Percentiles rank a stretch among this genome's conserved stretches.
Conservation (phyloP, 148 eudicot species). For the Rhododendron kiyosumense region DNA sequence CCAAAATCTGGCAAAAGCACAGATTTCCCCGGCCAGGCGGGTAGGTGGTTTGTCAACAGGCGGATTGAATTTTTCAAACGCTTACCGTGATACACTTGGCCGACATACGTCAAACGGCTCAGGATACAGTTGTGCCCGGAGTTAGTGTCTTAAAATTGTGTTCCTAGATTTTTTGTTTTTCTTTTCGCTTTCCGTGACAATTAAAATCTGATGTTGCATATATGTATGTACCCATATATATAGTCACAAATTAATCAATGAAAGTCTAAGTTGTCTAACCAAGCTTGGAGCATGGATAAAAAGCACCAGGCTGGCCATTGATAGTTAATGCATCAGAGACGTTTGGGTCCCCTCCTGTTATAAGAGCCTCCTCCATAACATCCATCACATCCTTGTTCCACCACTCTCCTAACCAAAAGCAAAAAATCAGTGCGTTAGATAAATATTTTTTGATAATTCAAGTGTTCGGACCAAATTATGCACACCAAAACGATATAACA, state of each 20-base stretch:
- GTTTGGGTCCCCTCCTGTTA: conserved; percentile 16
- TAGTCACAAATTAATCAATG: background rate
- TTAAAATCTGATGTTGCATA: background rate
- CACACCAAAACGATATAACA: too few relatives aligned
- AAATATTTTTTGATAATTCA: too few relatives aligned
- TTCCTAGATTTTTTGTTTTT: background rate
- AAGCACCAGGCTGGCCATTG: conserved; percentile 25
- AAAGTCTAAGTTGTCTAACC: background rate
- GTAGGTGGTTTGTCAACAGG: too few relatives aligned
- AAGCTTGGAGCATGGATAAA: conserved; percentile 22
- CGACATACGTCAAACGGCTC: too few relatives aligned
- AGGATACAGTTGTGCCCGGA: too few relatives aligned
- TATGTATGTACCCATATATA: background rate
- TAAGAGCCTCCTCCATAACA: conserved; percentile 1
- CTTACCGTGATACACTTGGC: too few relatives aligned
- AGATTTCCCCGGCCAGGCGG: background rate
- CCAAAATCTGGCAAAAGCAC: background rate
- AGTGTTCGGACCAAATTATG: background rate
- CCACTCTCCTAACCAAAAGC: conserved; percentile 17
- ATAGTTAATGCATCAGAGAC: conserved; percentile 24
- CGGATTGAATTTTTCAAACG: too few relatives aligned
- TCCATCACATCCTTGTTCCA: conserved; percentile 16
- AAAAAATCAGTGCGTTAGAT: too few relatives aligned
- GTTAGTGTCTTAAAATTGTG: background rate
- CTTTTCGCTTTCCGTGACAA: background rate